Conservation (phyloP, 1,284 basidiomycete genomes). For the Taiwanofungus camphoratus region DNA sequence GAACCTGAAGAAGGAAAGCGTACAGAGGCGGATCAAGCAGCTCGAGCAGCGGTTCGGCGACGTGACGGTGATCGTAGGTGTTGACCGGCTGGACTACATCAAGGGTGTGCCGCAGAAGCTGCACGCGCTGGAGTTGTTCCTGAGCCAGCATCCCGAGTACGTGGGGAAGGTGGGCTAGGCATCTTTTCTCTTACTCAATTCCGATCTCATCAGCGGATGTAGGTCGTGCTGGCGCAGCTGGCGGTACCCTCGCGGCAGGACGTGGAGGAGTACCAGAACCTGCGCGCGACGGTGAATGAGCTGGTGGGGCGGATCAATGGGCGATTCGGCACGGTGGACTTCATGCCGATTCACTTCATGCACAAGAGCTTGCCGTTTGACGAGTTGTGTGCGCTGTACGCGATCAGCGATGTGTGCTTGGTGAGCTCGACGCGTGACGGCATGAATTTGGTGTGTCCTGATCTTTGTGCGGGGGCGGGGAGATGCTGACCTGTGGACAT, state of each 20-base stretch:
- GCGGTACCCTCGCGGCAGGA: slow-evolving; percentile 97
- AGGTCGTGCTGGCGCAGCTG: slow-evolving; percentile 94
- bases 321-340: slow-evolving; percentile 96
- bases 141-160: slow-evolving; percentile 98
- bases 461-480: slow-evolving; percentile 1
- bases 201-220: background rate
- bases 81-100: slow-evolving; percentile 98
- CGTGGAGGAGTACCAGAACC: slow-evolving; percentile 98
- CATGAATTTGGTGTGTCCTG: slow-evolving; percentile 86
- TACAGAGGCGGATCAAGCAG: slow-evolving; percentile 74
- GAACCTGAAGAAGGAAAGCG: slow-evolving; percentile 75
- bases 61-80: slow-evolving; percentile 97
- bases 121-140: slow-evolving; percentile 93
- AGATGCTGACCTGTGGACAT: background rate
- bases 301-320: slow-evolving; percentile 98
- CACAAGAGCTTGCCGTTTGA: slow-evolving; percentile 92
- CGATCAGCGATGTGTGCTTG: slow-evolving; percentile 93
- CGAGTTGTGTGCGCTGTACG: slow-evolving; percentile 95
- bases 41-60: slow-evolving; percentile 90
- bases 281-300: slow-evolving; percentile 95
- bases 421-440: slow-evolving; percentile 95
- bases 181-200: slow-evolving; percentile 5
- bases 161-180: slow-evolving; percentile 76
- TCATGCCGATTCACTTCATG: slow-evolving; percentile 99
- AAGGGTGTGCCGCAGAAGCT: slow-evolving; percentile 99